These are phyloP conservation scores for Pseudopithomyces maydicus DNA, from an alignment of 2,329 filamentous ascomycete species.

Conservation along the genomic window DNA sequence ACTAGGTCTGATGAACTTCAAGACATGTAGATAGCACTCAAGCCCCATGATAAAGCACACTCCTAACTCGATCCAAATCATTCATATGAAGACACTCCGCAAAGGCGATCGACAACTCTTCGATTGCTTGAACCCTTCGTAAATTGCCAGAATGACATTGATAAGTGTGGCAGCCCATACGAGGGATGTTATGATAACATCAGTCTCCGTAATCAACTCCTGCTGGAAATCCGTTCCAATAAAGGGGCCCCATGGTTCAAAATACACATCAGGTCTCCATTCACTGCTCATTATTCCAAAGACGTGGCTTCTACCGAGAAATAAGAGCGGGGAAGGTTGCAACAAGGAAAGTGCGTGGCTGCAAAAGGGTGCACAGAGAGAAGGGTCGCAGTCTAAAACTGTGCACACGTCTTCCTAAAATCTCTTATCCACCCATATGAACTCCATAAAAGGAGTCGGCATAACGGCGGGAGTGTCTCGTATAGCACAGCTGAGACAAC, in stretches of 20 bases:
- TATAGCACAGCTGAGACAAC: not conserved
- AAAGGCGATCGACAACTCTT: conserved; percentile 31
- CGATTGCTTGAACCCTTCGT: conserved; percentile 36
- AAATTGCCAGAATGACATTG: conserved; percentile 36
- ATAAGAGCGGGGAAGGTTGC: not conserved
- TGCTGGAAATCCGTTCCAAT: conserved; percentile 21
- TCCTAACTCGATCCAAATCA: conserved; percentile 55
- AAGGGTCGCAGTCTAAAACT: too few species aligned
- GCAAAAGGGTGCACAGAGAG: not conserved
- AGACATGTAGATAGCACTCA: conserved; percentile 44
- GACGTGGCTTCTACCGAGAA: not conserved
- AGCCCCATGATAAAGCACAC: conserved; percentile 51
- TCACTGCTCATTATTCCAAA: conserved; percentile 11
- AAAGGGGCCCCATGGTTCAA: conserved; percentile 23
- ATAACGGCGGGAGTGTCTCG: not conserved
- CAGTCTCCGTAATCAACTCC: conserved; percentile 33
- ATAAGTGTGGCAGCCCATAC: conserved; percentile 37
- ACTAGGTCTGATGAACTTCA: conserved; percentile 42
- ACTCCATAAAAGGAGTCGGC: not conserved
- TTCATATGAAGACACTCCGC: conserved; percentile 52
- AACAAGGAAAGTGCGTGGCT: not conserved
- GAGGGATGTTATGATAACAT: conserved; percentile 37
- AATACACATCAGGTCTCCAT: conserved; percentile 13
- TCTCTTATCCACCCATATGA: too few species aligned
- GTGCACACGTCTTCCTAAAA: too few species aligned